Percentiles rank a stretch among this genome's conserved stretches.
These are phyloP conservation scores for Infundibulicybe gibba DNA, from an alignment of 768 basidiomycete genomes.

Conservation along the genomic window DNA sequence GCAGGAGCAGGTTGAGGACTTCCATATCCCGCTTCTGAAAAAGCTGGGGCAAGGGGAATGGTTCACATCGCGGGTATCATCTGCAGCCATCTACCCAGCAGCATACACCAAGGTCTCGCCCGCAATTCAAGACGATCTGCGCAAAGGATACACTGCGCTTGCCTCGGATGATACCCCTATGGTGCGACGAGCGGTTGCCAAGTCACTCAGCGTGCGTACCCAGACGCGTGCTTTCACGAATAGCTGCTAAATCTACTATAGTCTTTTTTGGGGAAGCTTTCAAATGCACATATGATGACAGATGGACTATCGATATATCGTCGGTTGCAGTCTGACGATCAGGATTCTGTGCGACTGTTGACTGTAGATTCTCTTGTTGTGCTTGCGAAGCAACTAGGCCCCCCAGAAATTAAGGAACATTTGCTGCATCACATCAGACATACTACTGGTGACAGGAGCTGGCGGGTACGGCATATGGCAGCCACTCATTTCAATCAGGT, in stretches of 20 bases:
- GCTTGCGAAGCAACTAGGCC: slow-evolving; percentile 79
- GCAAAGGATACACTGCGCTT: slow-evolving; percentile 78
- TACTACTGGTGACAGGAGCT: slow-evolving; percentile 92
- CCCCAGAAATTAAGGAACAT: slow-evolving; percentile 89
- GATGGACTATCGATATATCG: slow-evolving; percentile 93
- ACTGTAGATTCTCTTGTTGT: slow-evolving; percentile 96
- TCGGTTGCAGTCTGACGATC: slow-evolving; percentile 92
- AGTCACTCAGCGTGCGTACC: slow-evolving; percentile 83
- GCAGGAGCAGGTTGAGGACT: slow-evolving; percentile 77
- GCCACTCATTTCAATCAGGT: slow-evolving; percentile 97
- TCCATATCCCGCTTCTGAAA: slow-evolving; percentile 88
- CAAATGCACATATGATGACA: slow-evolving; percentile 74
- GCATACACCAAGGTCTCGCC: slow-evolving; percentile 81
- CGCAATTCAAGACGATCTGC: slow-evolving; percentile 78
- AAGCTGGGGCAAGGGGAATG: slow-evolving; percentile 92
- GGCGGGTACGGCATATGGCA: slow-evolving; percentile 99
- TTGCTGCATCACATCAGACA: slow-evolving; percentile 84
- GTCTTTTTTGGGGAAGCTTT: slow-evolving; percentile 77
- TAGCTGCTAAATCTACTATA: slow-evolving; percentile 22
- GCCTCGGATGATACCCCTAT: slow-evolving; percentile 96
- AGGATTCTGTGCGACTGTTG: slow-evolving; percentile 95
- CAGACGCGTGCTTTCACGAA: background rate
- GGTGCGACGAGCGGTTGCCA: slow-evolving; percentile 95
- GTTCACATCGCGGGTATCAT: slow-evolving; percentile 97
- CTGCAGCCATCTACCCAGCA: slow-evolving; percentile 88